Percentiles rank a stretch among this genome's conserved stretches.
Conservation (phyloP, 441 rosid species). For the Sinapis alba region DNA sequence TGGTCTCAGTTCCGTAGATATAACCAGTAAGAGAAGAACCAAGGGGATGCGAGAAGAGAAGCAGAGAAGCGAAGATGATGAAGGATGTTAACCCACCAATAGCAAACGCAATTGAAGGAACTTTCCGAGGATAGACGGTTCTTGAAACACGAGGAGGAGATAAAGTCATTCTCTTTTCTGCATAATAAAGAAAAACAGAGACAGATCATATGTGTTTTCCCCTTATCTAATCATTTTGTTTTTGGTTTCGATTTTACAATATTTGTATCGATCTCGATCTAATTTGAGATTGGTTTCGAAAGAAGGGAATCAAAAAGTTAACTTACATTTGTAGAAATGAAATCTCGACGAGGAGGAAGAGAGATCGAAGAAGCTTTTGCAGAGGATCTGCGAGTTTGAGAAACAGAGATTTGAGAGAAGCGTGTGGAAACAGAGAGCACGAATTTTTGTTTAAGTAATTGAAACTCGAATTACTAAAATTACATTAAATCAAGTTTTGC, state of each 20-base stretch:
- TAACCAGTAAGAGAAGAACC: constrained; percentile 56
- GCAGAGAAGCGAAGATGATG: constrained; percentile 63
- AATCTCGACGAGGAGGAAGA: neutral
- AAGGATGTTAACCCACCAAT: constrained; percentile 62
- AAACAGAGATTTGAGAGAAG: neutral
- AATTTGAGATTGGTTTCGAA: neutral
- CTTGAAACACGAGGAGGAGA: constrained; percentile 52
- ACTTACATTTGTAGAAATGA: neutral
- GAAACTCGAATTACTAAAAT: neutral
- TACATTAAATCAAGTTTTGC: neutral
- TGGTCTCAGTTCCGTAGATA: constrained; percentile 52
- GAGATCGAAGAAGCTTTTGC: neutral
- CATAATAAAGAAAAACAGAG: neutral
- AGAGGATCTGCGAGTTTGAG: neutral
- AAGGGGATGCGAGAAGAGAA: constrained; percentile 62
- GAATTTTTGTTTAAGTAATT: neutral
- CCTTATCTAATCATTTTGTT: neutral
- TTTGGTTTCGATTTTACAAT: neutral
- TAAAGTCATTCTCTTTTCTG: constrained; percentile 45
- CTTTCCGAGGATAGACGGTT: constrained; percentile 54
- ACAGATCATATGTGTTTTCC: neutral
- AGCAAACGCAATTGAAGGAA: constrained; percentile 53
- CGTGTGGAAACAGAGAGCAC: neutral
- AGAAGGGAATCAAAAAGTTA: neutral
- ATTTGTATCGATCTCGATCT: neutral